phyloP scores from a whole-genome alignment of 768 basidiomycete species.

The Rhodosporidiobolus odoratus region DNA sequence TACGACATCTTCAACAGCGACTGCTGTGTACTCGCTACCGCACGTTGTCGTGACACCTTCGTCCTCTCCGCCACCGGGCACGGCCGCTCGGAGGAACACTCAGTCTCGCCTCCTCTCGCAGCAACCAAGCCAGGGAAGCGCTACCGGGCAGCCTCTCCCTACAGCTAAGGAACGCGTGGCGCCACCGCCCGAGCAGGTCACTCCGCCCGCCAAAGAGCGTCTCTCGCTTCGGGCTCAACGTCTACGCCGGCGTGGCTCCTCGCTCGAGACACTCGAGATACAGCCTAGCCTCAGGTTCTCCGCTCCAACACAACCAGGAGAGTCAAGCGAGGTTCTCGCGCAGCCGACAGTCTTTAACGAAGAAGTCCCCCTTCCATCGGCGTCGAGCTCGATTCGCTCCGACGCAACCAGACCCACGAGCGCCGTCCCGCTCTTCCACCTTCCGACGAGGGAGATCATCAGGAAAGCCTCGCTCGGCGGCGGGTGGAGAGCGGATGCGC shows the following conservation, averaged over 20 bases:
- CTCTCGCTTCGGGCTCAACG: too few relatives aligned
- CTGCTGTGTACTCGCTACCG: neutral
- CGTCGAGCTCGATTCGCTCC: neutral
- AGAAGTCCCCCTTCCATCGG: neutral
- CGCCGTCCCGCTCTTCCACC: conserved; percentile 4
- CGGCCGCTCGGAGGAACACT: neutral
- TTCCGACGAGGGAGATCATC: conserved; percentile 4
- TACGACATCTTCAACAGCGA: neutral
- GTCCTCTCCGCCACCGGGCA: neutral
- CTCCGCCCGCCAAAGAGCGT: too few relatives aligned
- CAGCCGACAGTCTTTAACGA: neutral
- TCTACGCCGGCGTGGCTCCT: too few relatives aligned
- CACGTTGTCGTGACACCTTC: neutral
- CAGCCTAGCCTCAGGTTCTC: too few relatives aligned
- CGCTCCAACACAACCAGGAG: too few relatives aligned
- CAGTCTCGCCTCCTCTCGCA: neutral
- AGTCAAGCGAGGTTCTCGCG: too few relatives aligned
- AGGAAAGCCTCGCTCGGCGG: neutral
- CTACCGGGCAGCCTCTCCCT: too few relatives aligned
- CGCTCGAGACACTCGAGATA: too few relatives aligned
- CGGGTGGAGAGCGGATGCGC: too few relatives aligned
- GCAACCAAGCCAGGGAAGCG: neutral
- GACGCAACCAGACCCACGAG: neutral
- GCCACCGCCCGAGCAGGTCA: too few relatives aligned
- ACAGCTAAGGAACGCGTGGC: too few relatives aligned